Evolutionary conservation across 306 rosid genomes (phyloP), one percentile per base, ranked within the genome.

Genomic region (Comarum palustre): DNA sequence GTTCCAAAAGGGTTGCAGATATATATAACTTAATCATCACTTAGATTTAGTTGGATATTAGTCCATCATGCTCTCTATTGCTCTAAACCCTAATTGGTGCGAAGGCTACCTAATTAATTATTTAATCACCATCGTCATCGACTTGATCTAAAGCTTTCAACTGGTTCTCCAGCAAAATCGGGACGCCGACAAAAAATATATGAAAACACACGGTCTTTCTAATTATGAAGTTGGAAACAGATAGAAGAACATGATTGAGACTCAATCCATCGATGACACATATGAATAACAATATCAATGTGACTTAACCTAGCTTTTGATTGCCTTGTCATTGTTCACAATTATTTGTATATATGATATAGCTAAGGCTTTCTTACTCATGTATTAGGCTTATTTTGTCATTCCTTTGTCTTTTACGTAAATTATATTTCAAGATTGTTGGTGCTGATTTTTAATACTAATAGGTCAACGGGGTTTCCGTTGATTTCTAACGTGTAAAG

Each of bases 131-230:
- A 65, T 65, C 66, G 80, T 79, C 82, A 83, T 72, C 27, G 52
- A 79, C 66, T 43, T 77, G 76, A 54, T 60, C 68, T 25, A 81
- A 73, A 32, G 25, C 77, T 72, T 71, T n/a, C 73, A 17, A 76
- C 71, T 73, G 63, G 82, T 52, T 73, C 24, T 50, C 77, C 87
- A 64, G 38, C 76, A 73, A 43, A 85, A 57, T 81, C 7, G 83
- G 74, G 66, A 52, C 1, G 34, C 34, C 3, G 3, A n/a, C n/a
- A n/a, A n/a, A n/a, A n/a, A n/a, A n/a, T n/a, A n/a, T n/a, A n/a
- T n/a, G 34, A 31, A 31, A 31, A 3, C 1, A 31, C 34, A 31
- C 34, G 57, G 58, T 36, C 19, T 73, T 41, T 41, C 45, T 41
- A 46, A 46, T 46, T 15, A 41, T 5, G 55, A 74, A 66, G 19